These are phyloP conservation scores for Lactarius evosmus DNA, from an alignment of 768 basidiomycete species.

Conservation along the genomic window DNA sequence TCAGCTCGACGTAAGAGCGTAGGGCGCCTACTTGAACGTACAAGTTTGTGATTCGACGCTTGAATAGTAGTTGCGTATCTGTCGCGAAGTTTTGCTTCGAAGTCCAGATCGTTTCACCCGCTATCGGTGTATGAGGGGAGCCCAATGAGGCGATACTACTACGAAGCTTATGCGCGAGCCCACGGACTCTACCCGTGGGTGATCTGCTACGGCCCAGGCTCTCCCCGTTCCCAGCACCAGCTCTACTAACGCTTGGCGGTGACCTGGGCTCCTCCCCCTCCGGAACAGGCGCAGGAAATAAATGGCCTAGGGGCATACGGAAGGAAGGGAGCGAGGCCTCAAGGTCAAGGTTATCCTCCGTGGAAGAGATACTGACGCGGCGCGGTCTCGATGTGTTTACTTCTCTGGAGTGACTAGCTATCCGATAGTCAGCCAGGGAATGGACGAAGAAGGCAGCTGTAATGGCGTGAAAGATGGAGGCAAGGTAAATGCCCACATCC, in stretches of 20 bases:
- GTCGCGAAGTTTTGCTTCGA: constrained; percentile 75
- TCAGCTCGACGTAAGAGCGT: constrained; percentile 85
- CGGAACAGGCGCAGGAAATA: constrained; percentile 23
- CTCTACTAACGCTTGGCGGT: neutral
- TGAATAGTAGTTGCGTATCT: constrained; percentile 82
- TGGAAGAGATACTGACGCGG: constrained; percentile 28
- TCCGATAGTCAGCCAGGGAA: constrained; percentile 6
- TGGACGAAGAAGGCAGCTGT: neutral
- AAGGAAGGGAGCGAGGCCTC: constrained; percentile 31
- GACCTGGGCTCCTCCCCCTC: constrained; percentile 22
- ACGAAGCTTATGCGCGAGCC: constrained; percentile 44
- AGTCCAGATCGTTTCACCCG: constrained; percentile 65
- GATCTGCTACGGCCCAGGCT: constrained; percentile 25
- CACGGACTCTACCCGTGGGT: constrained; percentile 20
- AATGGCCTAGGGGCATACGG: constrained; percentile 12
- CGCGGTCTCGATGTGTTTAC: constrained; percentile 10
- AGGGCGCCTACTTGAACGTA: constrained; percentile 76
- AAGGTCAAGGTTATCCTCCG: constrained; percentile 30
- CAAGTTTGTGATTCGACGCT: constrained; percentile 79
- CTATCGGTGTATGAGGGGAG: constrained; percentile 44
- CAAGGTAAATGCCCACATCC: neutral
- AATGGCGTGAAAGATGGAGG: neutral
- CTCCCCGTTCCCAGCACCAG: neutral
- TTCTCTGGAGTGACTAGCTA: constrained; percentile 30
- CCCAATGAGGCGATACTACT: constrained; percentile 45